Conservation (phyloP, 108 stramenopile genomes). For the Nitzschia palea region DNA sequence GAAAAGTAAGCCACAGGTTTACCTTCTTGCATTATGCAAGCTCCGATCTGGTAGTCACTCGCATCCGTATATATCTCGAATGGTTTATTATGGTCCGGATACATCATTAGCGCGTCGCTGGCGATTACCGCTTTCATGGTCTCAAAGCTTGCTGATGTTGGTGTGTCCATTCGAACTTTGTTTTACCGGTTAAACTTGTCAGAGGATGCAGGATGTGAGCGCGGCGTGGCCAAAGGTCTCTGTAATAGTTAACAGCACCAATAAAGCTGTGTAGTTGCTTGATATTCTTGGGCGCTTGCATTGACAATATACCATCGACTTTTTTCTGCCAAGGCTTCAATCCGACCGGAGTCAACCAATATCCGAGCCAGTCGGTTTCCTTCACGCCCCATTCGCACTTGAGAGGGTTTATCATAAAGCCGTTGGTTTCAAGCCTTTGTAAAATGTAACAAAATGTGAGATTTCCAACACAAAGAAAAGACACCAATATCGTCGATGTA, state of each 20-base stretch:
- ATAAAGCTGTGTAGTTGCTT: too few species aligned
- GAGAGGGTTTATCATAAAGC: slow-evolving; percentile 9
- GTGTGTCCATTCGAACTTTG: slow-evolving; percentile 12
- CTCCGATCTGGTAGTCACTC: slow-evolving; percentile 40
- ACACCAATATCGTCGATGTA: slow-evolving; percentile 46
- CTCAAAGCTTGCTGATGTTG: slow-evolving; percentile 36
- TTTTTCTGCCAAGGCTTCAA: slow-evolving; percentile 41
- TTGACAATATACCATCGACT: slow-evolving; percentile 33
- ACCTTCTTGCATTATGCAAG: slow-evolving; percentile 38
- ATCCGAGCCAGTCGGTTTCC: too few species aligned
- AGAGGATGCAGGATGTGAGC: slow-evolving; percentile 37
- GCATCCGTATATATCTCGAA: slow-evolving; percentile 56
- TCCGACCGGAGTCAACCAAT: slow-evolving; percentile 34
- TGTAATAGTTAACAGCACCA: slow-evolving; percentile 50
- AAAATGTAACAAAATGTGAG: slow-evolving; percentile 13
- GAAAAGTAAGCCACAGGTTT: slow-evolving; percentile 45
- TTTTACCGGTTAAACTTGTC: slow-evolving; percentile 14
- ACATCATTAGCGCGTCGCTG: slow-evolving; percentile 28
- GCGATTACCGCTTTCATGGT: slow-evolving; percentile 49
- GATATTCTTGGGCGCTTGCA: slow-evolving; percentile 25
- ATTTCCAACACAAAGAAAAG: slow-evolving; percentile 21
- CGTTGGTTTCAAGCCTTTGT: background rate
- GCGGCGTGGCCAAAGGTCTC: too few species aligned
- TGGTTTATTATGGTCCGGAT: slow-evolving; percentile 40
- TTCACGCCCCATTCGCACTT: too few species aligned